A percentile compares a stretch with the other conserved stretches of the same genome.
Conservation (phyloP, 305 asterid genomes). For the Fraxinus sp. region DNA sequence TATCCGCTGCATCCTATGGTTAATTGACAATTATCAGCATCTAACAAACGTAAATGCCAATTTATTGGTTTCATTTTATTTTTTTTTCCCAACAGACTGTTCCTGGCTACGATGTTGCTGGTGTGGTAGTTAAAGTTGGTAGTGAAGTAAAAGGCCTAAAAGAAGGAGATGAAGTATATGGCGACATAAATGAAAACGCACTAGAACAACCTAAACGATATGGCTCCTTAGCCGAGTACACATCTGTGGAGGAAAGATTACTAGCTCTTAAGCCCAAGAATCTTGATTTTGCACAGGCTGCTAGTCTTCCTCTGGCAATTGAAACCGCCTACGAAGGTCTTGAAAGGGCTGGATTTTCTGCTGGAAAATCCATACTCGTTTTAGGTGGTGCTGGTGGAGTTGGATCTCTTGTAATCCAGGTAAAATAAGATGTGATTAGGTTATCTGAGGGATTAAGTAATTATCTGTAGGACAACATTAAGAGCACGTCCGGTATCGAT, state of each 20-base stretch:
- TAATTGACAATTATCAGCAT: background rate
- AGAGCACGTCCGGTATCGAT: background rate
- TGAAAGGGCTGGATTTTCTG: background rate
- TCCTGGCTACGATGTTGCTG: slow-evolving; percentile 10
- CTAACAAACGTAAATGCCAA: background rate
- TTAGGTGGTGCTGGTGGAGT: slow-evolving; percentile 59
- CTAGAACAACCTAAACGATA: no score
- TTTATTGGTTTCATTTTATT: background rate
- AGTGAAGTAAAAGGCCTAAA: no score
- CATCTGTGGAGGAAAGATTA: slow-evolving; percentile 45
- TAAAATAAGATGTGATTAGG: no score
- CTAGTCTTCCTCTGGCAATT: no score
- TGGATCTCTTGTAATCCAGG: slow-evolving; percentile 18
- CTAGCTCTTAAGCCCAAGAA: slow-evolving; percentile 42
- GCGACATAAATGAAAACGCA: no score
- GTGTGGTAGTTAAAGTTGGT: no score
- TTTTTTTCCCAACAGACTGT: background rate
- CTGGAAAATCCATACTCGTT: slow-evolving; percentile 46
- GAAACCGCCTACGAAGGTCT: no score
- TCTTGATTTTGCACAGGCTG: slow-evolving; percentile 32
- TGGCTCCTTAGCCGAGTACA: slow-evolving; percentile 33
- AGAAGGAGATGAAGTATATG: no score
- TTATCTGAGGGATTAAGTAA: background rate
- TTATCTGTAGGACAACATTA: background rate
- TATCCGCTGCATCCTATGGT: no score